These are phyloP conservation scores for Salvia rosmarinus DNA, from an alignment of 257 asterid genomes.

Conservation along the genomic window DNA sequence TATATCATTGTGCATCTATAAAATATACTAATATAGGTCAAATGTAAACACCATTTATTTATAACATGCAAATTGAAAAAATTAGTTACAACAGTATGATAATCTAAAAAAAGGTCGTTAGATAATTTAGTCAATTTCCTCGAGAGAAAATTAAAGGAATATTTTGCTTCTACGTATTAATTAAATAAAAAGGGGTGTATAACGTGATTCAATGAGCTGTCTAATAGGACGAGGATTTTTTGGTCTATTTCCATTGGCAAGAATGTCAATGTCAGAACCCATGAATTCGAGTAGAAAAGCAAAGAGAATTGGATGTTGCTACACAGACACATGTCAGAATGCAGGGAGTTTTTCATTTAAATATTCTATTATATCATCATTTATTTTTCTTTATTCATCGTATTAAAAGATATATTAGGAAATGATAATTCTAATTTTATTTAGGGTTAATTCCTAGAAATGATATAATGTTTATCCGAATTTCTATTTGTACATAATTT, in stretches of 20 bases:
- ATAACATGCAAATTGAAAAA: neutral
- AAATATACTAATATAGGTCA: neutral
- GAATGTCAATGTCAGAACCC: conserved; percentile 23
- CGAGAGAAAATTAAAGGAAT: neutral
- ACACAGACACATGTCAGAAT: conserved; percentile 22
- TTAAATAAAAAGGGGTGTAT: neutral
- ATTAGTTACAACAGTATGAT: neutral
- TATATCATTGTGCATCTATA: too few relatives aligned
- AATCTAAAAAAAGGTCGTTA: neutral
- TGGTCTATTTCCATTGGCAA: conserved; percentile 1
- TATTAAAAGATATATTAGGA: too few relatives aligned
- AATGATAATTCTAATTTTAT: too few relatives aligned
- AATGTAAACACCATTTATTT: neutral
- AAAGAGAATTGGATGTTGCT: conserved; percentile 3
- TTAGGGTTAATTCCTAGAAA: too few relatives aligned
- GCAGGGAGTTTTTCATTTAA: neutral
- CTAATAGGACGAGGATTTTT: conserved; percentile 2
- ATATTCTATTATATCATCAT: neutral
- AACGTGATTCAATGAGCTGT: neutral
- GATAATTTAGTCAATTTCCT: neutral
- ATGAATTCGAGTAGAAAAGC: neutral
- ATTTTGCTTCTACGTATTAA: conserved; percentile 16
- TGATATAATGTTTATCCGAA: too few relatives aligned
- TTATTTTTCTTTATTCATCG: neutral
- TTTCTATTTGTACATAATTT: too few relatives aligned